Base-by-base conservation (phyloP, 2,329 filamentous ascomycete genomes). In the Colletotrichum paranaense region DNA sequence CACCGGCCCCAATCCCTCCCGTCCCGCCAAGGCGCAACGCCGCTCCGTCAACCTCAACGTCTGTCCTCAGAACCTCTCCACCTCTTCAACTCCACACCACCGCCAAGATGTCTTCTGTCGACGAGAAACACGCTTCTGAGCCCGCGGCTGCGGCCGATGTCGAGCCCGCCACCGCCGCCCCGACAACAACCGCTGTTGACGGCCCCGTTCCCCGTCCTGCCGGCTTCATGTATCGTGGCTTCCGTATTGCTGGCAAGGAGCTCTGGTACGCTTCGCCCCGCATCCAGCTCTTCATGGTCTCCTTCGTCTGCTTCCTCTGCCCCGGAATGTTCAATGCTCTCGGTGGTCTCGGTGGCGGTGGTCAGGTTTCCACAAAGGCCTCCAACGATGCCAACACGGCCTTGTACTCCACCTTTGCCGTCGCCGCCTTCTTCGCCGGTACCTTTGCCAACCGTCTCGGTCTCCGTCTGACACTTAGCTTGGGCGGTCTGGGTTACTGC, bases 361-460 rank as follows among this genome's bases (percentile, higher is more conserved):
- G 91, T 70, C 88, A 89, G 76, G 80, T 90, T 74, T 84, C 91
- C 78, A 75, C 83, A 9, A 87, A 85, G 28, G 91, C 85, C 62
- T 80, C 82, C 87, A 92, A 93, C 80, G 88, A 92, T 77, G 90
- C 92, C 78, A 92, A 90, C 80, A 91, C 90, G 5, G 93, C 92
- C 26, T 83, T 95, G 63, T 94, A 95, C 84, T 91, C 90, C 75
- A 93, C 92, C 46, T 94, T 95, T 80, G 90, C 90, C 57, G 85
- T 91, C 62, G 87, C 91, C 52, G 92, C 90, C 75, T 90, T 94
- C 83, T 89, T 93, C 79, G 92, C 93, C 76, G 93, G 93, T 68
- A 95, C 93, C 65, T 89, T 95, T 78, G 92, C 92, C 84, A 97
- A 97, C 85, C 90, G 89, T 75, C 86, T 95, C 67, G 94, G 94